Evolutionary conservation across 768 basidiomycete genomes (phyloP), one percentile per base, ranked within the genome.

Genomic region (Pleurotus ostreatus): DNA sequence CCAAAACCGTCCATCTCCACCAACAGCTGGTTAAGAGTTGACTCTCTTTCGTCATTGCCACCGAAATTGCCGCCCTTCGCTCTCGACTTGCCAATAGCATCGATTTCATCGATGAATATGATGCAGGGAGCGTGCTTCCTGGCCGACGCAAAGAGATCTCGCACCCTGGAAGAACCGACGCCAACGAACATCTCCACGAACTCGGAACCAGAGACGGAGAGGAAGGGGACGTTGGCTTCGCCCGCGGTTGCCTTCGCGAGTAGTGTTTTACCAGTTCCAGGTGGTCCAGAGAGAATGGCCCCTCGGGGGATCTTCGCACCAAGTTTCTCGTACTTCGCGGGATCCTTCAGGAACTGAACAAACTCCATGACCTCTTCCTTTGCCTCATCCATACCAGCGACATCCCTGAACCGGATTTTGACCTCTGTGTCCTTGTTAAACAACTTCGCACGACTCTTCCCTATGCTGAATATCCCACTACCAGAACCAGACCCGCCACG

Each of bases 301-400:
- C 94, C 94, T 39, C 94, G 89, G 49, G 94, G 94, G 61, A 98
- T 98, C 76, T 98, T 98, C 58, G 97, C 97, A 57, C 97, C 97
- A 40, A 99, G 83, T 62, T 86, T 92, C 74, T 98, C 92, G 75
- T 97, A 99, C 69, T 88, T 89, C 26, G 84, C 74, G 11, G 97
- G 97, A 56, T 98, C 90, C 75, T 98, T 98, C 66, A 99, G 78
- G 78, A 99, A 98, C 64, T 97, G 95, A 69, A 99, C 97, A 63
- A 98, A 99, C 70, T 99, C 97, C 92, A 98, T 96, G 64, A 99
- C 96, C 75, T 99, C 97, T 76, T 95, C 92, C 78, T 99, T 99
- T 44, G 95, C 97, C 73, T 99, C 97, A 73, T 99, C 97, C 96
- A 98, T 98, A 38, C 97, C 97, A 12, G 97, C 97, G 15, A 99